Base-by-base conservation (phyloP, 495 filamentous ascomycete species). In the Ascobolus immersus region DNA sequence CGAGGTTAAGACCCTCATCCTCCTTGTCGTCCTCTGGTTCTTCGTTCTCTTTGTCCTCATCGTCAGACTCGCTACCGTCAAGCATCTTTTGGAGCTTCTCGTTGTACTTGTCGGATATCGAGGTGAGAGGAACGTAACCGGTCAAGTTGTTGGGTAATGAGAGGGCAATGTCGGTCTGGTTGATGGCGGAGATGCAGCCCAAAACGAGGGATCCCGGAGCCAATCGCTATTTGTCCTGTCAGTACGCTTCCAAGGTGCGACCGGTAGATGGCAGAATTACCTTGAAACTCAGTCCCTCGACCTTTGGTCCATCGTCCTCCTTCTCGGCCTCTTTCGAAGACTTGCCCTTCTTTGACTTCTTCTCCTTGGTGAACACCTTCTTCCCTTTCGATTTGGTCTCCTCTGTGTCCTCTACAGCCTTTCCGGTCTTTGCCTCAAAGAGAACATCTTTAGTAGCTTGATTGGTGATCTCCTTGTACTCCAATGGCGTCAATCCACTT, bases 391-490 rank as follows among this genome's bases (percentile, higher is more conserved):
- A 32, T 35, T 56, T 61, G 55, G 51, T 61, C n/a, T n/a, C n/a
- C n/a, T n/a, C n/a, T n/a, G n/a, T n/a, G n/a, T n/a, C n/a, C n/a
- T n/a, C 44, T 12, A 40, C 43, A 4, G 42, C 41, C 35, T 47
- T 44, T 17, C 58, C 55, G 10, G 65, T 64, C 36, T 69, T 64
- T 43, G 89, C 69, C 55, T 94, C 86, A 47, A 93, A 93, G 6
- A 94, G 60, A 17, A 84, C 82, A 61, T 96, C 86, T 45, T 71
- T 68, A 41, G 69, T 81, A 19, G 86, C 86, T 53, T 94, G 73
- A 39, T 86, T 77, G 44, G 86, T 75, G 43, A 96, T 92, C 53
- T 94, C 77, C 56, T 91, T 92, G 43, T 86, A 71, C 50, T 96
- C 86, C 33, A 96, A 61, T 17, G 86, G 81, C 5, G 86, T 91